Percentiles rank a stretch among this genome's conserved stretches.
Evolutionary conservation across 352 stramenopile genomes (phyloP).

Genomic region (Phytophthora boehmeriae): DNA sequence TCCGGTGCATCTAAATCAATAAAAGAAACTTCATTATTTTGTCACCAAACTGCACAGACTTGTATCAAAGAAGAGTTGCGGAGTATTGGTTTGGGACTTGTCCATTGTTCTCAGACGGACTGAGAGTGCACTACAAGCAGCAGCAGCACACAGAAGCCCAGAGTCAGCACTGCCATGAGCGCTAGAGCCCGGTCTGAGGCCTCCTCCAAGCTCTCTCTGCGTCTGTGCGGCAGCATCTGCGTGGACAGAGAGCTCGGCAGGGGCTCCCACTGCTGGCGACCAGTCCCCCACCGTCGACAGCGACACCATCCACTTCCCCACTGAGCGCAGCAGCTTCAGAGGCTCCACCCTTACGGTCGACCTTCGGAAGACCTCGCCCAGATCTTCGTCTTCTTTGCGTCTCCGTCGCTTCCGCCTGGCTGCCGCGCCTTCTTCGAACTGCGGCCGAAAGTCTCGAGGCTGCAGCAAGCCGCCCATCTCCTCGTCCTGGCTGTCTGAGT

Average conservation of each 20-base stretch:
- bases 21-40: constrained; percentile 23
- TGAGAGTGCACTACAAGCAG: constrained; percentile 42
- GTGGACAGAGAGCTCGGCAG: constrained; percentile 24
- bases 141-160: constrained; percentile 39
- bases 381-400: constrained; percentile 50
- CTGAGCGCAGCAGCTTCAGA: constrained; percentile 31
- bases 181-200: constrained; percentile 41
- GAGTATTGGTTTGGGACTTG: neutral
- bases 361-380: constrained; percentile 35
- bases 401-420: constrained; percentile 35
- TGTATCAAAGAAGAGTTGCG: neutral
- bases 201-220: constrained; percentile 37
- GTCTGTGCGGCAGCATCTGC: constrained; percentile 23
- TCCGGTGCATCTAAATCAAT: neutral
- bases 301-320: constrained; percentile 37
- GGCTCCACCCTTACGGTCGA: constrained; percentile 34
- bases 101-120: constrained; percentile 14
- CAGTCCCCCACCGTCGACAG: constrained; percentile 28
- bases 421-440: constrained; percentile 28
- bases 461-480: constrained; percentile 27
- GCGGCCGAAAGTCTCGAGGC: constrained; percentile 14
- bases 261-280: constrained; percentile 17
- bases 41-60: constrained; percentile 8
- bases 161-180: constrained; percentile 35
- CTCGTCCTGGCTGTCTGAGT: constrained; percentile 16